phyloP scores from a whole-genome alignment of 208 protist genomes.

The Acanthamoeba culbertsoni region DNA sequence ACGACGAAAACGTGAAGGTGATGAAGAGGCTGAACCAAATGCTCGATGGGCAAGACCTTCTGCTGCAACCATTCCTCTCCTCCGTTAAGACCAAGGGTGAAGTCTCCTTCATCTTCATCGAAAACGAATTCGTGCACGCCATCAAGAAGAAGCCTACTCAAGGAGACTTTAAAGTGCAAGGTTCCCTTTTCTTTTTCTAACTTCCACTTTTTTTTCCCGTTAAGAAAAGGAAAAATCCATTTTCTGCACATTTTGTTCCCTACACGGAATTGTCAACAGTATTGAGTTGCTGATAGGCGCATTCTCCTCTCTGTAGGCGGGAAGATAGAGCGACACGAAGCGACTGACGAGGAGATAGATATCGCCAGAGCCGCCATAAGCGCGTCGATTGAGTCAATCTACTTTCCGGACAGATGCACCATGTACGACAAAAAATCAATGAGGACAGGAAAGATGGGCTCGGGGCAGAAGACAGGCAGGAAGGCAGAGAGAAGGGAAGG shows the following conservation, averaged over 20 bases:
- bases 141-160: slow-evolving; percentile 20
- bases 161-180: slow-evolving; percentile 49
- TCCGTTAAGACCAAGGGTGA: slow-evolving; percentile 41
- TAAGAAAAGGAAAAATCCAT: too few species aligned
- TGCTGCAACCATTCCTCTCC: background rate
- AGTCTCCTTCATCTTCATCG: slow-evolving; percentile 19
- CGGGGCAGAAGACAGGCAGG: background rate
- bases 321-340: background rate
- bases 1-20: background rate
- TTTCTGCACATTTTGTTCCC: too few species aligned
- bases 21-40: background rate
- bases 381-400: background rate
- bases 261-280: background rate
- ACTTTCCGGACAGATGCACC: background rate
- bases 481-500: background rate
- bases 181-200: background rate
- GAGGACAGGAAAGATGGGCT: background rate
- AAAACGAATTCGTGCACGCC: slow-evolving; percentile 21
- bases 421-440: background rate
- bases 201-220: background rate
- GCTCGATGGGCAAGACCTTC: background rate
- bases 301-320: background rate
- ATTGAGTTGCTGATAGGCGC: background rate
- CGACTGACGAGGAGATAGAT: background rate
- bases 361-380: background rate